These are phyloP conservation scores for Wickerhamomyces silvicola DNA, from an alignment of 805 yeast genomes.

Conservation along the genomic window DNA sequence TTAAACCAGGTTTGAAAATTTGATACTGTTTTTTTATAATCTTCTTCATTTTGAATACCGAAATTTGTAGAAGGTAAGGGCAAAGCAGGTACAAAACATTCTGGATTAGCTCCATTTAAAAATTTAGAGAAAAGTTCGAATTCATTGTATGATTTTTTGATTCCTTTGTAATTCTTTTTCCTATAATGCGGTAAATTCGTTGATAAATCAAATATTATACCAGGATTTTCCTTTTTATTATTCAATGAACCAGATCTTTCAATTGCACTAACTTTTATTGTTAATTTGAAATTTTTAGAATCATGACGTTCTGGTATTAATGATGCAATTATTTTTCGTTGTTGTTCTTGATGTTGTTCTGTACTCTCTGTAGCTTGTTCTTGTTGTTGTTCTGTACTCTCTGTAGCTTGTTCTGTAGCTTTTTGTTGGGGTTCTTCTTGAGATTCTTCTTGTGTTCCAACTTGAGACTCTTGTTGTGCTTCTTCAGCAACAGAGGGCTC, in stretches of 20 bases:
- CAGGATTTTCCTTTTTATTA: conserved; percentile 70
- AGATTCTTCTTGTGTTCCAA: conserved; percentile 1
- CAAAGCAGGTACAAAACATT: conserved; percentile 87
- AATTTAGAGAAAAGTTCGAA: conserved; percentile 70
- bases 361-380: conserved; percentile 1
- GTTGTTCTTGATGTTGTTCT: conserved; percentile 5
- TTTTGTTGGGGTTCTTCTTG: conserved; percentile 7
- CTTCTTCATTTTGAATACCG: conserved; percentile 83
- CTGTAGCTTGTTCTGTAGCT: background rate
- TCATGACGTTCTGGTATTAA: conserved; percentile 22
- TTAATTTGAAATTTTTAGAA: conserved; percentile 32
- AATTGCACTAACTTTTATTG: conserved; percentile 55
- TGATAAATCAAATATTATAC: conserved; percentile 61
- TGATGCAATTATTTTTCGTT: no score
- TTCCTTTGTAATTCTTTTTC: conserved; percentile 58
- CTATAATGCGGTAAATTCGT: conserved; percentile 74
- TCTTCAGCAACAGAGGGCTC: conserved; percentile 28
- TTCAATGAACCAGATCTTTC: conserved; percentile 52
- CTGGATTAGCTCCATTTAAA: conserved; percentile 75
- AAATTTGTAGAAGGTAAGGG: conserved; percentile 72
- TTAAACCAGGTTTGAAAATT: conserved; percentile 84
- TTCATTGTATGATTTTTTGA: conserved; percentile 79
- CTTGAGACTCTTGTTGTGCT: conserved; percentile 8
- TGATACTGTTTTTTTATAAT: conserved; percentile 45
- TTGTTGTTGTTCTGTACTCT: conserved; percentile 2